Percentiles rank a stretch among this genome's conserved stretches.
Conservation (phyloP, 345 rosid genomes). For the Mallotus nudiflorus region DNA sequence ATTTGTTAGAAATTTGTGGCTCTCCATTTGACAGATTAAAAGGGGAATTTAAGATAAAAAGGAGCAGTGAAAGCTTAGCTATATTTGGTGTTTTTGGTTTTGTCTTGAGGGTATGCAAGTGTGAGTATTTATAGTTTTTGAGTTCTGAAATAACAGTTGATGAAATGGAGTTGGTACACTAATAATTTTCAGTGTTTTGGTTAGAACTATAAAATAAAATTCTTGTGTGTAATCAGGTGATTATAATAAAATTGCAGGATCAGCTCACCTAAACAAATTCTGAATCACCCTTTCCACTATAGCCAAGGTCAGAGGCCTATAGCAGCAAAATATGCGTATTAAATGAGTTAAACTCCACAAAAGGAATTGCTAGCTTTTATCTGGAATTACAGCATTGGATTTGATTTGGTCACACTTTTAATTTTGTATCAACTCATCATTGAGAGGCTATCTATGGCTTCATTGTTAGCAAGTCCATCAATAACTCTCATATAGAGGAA, state of each 20-base stretch:
- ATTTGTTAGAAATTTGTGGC: neutral
- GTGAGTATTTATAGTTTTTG: constrained; percentile 5
- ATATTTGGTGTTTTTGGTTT: neutral
- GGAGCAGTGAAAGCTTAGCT: neutral
- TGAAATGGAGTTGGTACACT: constrained; percentile 2
- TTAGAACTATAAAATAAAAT: neutral
- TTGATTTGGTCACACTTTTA: too few species aligned
- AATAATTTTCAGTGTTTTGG: neutral
- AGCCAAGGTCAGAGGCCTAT: neutral
- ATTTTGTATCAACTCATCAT: too few species aligned
- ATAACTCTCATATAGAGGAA: too few species aligned
- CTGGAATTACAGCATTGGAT: too few species aligned
- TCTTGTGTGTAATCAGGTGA: neutral
- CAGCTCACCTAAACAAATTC: constrained; percentile 9
- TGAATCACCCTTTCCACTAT: neutral
- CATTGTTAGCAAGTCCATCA: too few species aligned
- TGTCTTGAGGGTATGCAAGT: neutral
- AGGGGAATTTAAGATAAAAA: neutral
- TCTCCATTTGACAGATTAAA: neutral
- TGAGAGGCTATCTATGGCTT: too few species aligned
- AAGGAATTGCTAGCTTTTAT: neutral
- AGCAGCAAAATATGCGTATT: neutral
- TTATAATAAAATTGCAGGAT: neutral
- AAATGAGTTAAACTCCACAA: neutral
- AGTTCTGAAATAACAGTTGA: neutral